Conservation (phyloP, 129 eudicot genomes). For the Heracleum sosnowskyi region DNA sequence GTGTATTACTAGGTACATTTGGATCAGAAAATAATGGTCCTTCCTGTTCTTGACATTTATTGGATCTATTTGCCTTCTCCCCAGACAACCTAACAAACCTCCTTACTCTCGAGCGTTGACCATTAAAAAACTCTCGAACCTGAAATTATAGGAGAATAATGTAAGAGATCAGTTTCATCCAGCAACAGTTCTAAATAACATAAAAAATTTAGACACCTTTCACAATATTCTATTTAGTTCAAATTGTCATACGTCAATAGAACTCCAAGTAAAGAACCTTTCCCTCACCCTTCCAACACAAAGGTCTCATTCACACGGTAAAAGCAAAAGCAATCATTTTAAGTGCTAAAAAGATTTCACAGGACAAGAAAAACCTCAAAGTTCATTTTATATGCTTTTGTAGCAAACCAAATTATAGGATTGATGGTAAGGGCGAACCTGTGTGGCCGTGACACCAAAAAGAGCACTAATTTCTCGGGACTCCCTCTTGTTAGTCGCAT, state of each 20-base stretch:
- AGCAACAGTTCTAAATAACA: not conserved
- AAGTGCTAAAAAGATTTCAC: not conserved
- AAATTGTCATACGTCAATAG: not conserved
- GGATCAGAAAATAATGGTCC: slow-evolving; percentile 34
- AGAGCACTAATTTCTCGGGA: slow-evolving; percentile 79
- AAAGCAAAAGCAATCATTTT: not conserved
- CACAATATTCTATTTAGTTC: not conserved
- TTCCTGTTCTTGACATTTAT: slow-evolving; percentile 28
- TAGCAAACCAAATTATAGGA: not conserved
- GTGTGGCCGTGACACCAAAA: slow-evolving; percentile 86
- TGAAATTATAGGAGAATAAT: slow-evolving; percentile 8
- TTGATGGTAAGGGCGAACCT: slow-evolving; percentile 40
- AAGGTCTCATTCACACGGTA: not conserved
- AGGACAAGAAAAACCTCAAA: not conserved
- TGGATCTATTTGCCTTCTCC: slow-evolving; percentile 56
- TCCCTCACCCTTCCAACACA: not conserved
- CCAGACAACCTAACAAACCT: slow-evolving; percentile 61
- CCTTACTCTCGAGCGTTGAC: slow-evolving; percentile 73
- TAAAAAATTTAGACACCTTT: not conserved
- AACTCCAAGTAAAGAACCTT: not conserved
- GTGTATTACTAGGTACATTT: slow-evolving; percentile 28
- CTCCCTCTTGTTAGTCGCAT: slow-evolving; percentile 82
- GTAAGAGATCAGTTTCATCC: not conserved
- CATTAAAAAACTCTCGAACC: slow-evolving; percentile 78
- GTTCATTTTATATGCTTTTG: not conserved